Evolutionary conservation across 345 rosid species (phyloP).

Genomic region (Salix arbutifolia): DNA sequence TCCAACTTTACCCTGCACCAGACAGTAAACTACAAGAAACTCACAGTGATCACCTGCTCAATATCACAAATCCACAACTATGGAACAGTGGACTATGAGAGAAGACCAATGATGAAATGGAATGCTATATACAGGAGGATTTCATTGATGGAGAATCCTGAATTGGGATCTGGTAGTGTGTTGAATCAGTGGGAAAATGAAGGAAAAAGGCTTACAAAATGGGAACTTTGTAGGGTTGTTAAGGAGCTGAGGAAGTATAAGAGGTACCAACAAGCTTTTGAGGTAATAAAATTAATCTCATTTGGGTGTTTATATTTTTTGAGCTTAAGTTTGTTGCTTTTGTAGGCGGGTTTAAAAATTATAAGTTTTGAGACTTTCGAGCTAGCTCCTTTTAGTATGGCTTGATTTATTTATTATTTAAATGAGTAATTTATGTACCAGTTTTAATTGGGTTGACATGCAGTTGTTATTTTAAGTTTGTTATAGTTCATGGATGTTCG

Average conservation of each 20-base stretch:
- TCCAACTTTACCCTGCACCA: constrained; percentile 19
- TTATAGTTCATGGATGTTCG: neutral
- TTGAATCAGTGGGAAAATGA: constrained; percentile 67
- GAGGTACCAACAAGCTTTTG: constrained; percentile 69
- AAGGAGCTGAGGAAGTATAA: constrained; percentile 83
- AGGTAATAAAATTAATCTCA: constrained; percentile 37
- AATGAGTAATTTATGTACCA: neutral
- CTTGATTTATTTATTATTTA: neutral
- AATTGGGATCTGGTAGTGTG: constrained; percentile 60
- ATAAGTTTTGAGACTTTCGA: neutral
- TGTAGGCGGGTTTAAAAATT: neutral
- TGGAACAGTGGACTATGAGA: constrained; percentile 70
- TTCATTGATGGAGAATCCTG: constrained; percentile 70
- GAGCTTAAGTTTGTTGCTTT: neutral
- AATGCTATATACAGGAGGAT: constrained; percentile 67
- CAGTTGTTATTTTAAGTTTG: neutral
- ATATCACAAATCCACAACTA: constrained; percentile 63
- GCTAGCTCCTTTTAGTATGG: neutral
- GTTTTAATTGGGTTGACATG: neutral
- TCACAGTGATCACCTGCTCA: constrained; percentile 41
- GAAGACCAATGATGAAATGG: constrained; percentile 75
- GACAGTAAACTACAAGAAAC: constrained; percentile 11
- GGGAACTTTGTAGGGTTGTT: constrained; percentile 90
- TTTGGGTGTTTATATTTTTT: neutral
- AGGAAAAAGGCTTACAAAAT: constrained; percentile 63